phyloP scores from a whole-genome alignment of 257 asterid genomes.

The Capsicum rhomboideum region DNA sequence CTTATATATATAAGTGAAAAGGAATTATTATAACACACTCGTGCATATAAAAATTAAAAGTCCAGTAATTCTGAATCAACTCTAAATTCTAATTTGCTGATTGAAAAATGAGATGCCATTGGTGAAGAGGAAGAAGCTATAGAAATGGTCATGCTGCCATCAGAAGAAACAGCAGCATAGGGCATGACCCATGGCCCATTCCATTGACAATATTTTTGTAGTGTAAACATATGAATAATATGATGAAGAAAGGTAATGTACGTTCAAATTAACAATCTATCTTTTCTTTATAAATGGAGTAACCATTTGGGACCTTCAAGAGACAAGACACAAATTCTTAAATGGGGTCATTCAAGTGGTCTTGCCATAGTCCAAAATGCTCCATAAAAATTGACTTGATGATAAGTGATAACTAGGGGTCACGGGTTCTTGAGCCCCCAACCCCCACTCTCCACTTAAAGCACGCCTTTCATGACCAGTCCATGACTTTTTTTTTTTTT shows the following conservation, averaged over 20 bases:
- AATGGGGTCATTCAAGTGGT: neutral
- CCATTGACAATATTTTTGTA: neutral
- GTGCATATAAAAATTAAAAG: neutral
- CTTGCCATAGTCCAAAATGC: neutral
- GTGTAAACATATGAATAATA: neutral
- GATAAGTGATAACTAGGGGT: neutral
- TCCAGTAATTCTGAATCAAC: neutral
- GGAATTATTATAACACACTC: neutral
- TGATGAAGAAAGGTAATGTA: neutral
- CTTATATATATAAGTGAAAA: neutral
- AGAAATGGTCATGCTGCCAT: neutral
- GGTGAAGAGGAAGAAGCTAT: neutral
- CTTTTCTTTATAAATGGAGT: neutral
- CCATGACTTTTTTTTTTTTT: neutral
- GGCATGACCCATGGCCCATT: neutral
- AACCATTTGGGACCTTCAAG: neutral
- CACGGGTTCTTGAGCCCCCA: slow-evolving; percentile 6
- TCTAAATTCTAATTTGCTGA: neutral
- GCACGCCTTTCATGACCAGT: slow-evolving; percentile 2
- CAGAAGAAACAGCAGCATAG: neutral
- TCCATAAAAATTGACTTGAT: neutral
- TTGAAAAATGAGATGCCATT: neutral
- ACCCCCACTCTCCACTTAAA: neutral
- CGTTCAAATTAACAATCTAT: neutral
- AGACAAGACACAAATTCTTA: neutral